Evolutionary conservation across 2,329 filamentous ascomycete genomes (phyloP).

Genomic region (Rugonectria rugulosa): DNA sequence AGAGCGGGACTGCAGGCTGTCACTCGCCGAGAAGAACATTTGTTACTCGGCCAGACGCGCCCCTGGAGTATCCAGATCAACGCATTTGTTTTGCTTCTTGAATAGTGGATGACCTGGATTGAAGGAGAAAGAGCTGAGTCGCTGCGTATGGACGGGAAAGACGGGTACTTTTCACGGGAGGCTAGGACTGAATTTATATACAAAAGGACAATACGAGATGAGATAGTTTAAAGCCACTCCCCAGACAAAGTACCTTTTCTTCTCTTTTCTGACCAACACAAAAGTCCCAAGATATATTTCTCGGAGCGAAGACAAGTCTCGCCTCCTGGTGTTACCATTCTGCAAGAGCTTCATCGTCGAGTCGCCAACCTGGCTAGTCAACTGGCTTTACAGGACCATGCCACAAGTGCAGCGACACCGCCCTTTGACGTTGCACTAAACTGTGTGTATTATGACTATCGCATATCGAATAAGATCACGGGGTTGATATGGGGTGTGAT

Average conservation of each 20-base stretch:
- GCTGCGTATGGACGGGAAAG: not conserved
- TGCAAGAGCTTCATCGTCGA: too few relatives aligned
- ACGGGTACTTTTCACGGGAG: not conserved
- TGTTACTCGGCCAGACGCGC: not conserved
- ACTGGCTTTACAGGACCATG: too few relatives aligned
- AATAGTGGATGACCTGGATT: not conserved
- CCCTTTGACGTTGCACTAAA: not conserved
- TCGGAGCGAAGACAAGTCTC: too few relatives aligned
- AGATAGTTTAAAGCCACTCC: too few relatives aligned
- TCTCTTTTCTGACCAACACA: too few relatives aligned
- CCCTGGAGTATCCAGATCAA: not conserved
- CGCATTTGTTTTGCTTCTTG: slow-evolving; percentile 1
- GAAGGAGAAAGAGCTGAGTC: not conserved
- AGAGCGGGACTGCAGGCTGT: not conserved
- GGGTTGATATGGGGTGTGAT: slow-evolving; percentile 2
- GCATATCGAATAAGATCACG: slow-evolving; percentile 1
- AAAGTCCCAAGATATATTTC: too few relatives aligned
- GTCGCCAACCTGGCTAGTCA: too few relatives aligned
- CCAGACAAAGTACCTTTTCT: too few relatives aligned
- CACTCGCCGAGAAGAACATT: not conserved
- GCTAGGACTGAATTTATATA: too few relatives aligned
- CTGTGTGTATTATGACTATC: not conserved
- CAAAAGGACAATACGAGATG: too few relatives aligned
- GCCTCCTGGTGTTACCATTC: not conserved
- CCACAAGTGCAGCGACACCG: too few relatives aligned